Conservation (phyloP, 1,139 yeast genomes). For the Barnettozyma hawaiiensis region DNA sequence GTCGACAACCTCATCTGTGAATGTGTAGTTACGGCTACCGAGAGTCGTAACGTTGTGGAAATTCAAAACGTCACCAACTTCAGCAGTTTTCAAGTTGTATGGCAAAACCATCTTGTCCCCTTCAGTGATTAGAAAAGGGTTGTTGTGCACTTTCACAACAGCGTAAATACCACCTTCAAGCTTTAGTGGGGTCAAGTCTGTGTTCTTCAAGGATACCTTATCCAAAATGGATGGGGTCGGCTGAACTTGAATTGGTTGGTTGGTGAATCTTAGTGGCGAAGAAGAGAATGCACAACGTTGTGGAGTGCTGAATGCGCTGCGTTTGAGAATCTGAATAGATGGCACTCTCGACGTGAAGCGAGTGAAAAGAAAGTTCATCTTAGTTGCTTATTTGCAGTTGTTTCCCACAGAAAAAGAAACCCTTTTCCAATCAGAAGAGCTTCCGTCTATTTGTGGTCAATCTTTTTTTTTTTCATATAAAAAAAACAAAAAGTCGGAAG, state of each 20-base stretch:
- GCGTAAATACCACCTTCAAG: slow-evolving; percentile 73
- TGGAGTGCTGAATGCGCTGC: background rate
- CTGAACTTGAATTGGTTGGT: too few relatives aligned
- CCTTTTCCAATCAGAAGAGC: too few relatives aligned
- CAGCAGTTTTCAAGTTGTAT: slow-evolving; percentile 64
- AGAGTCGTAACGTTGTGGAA: slow-evolving; percentile 73
- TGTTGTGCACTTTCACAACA: slow-evolving; percentile 70
- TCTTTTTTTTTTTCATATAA: background rate
- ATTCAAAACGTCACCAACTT: slow-evolving; percentile 72
- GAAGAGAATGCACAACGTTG: slow-evolving; percentile 2
- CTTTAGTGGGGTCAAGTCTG: slow-evolving; percentile 53
- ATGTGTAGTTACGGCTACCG: slow-evolving; percentile 82
- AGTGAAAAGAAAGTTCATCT: slow-evolving; percentile 4
- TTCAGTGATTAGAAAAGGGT: slow-evolving; percentile 83
- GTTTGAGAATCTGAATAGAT: background rate
- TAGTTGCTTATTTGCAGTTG: too few relatives aligned
- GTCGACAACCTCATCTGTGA: slow-evolving; percentile 49
- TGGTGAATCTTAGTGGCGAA: background rate
- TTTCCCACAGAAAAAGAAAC: too few relatives aligned
- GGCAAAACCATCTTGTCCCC: slow-evolving; percentile 85
- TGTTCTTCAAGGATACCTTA: slow-evolving; percentile 8
- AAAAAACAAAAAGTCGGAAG: background rate
- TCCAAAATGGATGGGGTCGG: slow-evolving; percentile 5
- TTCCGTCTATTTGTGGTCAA: too few relatives aligned
- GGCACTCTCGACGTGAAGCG: slow-evolving; percentile 4